Evolutionary conservation across 805 yeast species (phyloP), one percentile per base, ranked within the genome.

Genomic region (Saccharomycopsis sp.): DNA sequence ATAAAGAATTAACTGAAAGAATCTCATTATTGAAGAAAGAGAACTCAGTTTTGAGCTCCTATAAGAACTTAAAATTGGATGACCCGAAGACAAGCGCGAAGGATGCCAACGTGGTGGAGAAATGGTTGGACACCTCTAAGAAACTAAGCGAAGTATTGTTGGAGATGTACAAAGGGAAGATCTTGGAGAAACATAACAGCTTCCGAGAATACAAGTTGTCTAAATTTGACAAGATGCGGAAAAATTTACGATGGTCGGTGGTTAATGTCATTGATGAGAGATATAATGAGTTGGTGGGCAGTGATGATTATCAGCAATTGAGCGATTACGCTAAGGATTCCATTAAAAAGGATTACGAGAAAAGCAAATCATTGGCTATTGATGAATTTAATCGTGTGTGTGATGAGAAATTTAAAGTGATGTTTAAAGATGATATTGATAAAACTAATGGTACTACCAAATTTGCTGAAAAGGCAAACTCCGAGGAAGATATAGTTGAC

Each of bases 371-470:
- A 26, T n/a, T 22, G 6, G 33, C 47, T 11, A 13, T 49, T 7
- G 43, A 42, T 2, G 47, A 43, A 20, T 43, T 46, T 26, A 40
- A 46, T 27, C 11, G 39, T 21, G 14, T 38, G 37, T 43, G 51
- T 26, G 52, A 49, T 31, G 4, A 21, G 7, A 32, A 35, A 23
- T 49, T 49, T 23, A 24, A 29, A 20, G 40, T 43, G 24, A 46
- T 49, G 52, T 49, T 49, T 17, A 35, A 35, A 16, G 33, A 37
- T 2, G 52, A 49, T 41, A 47, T 49, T 7, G 39, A n/a, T 16
- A 38, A 19, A 13, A 19, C 48, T 8, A 24, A 38, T 17, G 27
- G 23, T 6, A 14, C 3, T 13, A 19, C 9, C 14, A 39, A 38
- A 4, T 16, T 23, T 21, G 36, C 19, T 7, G 40, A 34, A 17